These are phyloP conservation scores for Straminergon stramineum DNA, from an alignment of 225 moss, liverwort and hornwort species.

Conservation along the genomic window DNA sequence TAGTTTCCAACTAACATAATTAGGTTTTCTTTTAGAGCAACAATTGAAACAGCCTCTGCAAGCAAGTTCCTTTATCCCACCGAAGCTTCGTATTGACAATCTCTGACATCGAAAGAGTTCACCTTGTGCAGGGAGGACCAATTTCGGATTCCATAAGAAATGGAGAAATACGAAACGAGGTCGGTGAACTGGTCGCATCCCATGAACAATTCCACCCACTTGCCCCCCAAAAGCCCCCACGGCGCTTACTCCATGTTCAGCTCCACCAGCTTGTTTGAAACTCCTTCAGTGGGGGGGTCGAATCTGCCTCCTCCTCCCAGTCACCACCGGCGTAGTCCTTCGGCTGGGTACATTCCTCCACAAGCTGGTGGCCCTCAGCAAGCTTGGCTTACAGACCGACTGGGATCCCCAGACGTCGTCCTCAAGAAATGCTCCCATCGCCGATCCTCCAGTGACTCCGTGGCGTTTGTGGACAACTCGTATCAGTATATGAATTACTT, in stretches of 20 bases:
- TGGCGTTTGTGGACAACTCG: conserved; percentile 74
- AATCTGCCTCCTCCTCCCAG: conserved; percentile 8
- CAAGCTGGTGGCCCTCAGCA: conserved; percentile 26
- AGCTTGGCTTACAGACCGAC: conserved; percentile 65
- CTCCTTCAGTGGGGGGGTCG: neutral
- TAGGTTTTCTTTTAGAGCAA: neutral
- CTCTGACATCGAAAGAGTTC: neutral
- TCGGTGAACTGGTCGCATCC: conserved; percentile 94
- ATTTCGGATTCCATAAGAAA: neutral
- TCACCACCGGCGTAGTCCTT: conserved; percentile 74
- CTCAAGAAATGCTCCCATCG: conserved; percentile 77
- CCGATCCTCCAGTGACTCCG: conserved; percentile 88
- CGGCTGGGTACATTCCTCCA: conserved; percentile 55
- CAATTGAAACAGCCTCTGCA: neutral
- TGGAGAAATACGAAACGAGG: conserved; percentile 51
- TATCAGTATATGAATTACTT: conserved; percentile 58
- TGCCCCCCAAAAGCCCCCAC: conserved; percentile 83
- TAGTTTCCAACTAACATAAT: neutral
- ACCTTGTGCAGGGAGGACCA: neutral
- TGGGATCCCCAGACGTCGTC: conserved; percentile 51
- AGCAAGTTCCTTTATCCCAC: neutral
- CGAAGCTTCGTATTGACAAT: neutral
- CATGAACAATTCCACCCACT: conserved; percentile 88
- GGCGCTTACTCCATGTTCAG: conserved; percentile 48
- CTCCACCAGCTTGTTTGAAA: conserved; percentile 64